Evolutionary conservation across 495 filamentous ascomycete genomes (phyloP), one percentile per base, ranked within the genome.

Genomic region (Lineolata rhizophorae): DNA sequence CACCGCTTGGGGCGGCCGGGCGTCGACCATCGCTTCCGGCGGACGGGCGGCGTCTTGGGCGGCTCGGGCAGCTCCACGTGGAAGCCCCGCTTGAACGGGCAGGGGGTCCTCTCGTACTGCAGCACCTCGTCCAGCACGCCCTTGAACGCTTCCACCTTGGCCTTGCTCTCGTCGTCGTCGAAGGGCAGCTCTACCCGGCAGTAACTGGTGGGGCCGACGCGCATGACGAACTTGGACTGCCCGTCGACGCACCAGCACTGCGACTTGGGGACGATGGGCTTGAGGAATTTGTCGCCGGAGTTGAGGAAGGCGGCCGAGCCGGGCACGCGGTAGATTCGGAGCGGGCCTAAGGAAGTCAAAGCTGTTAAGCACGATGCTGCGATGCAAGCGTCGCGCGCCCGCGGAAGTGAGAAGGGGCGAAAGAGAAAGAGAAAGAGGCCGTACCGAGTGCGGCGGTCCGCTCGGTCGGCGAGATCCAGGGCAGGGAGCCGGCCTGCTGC

Each of bases 231-330:
- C 37, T 72, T 82, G 21, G 72, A 73, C 24, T 72, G 68, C 27
- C 76, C 75, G 47, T 91, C 78, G 14, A 93, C 78, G 52, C 77
- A 87, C 83, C 83, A 93, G 38, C 71, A 87, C 47, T 87, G 78
- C 13, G 76, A 85, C 49, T 77, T 87, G 6, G 78, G 76, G 22
- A 93, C 48, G 27, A 93, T 85, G 28, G 83, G 72, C 40, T 78
- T 76, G 6, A 91, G 64, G 18, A 79, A 68, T 39, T 62, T 58
- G 6, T 6, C 6, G 34, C 78, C 77, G 41, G 79, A 90, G 52
- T 73, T 80, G 6, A 93, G 63, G 47, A 92, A 92, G 12, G 76
- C 75, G 27, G 40, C 43, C 12, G 78, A 70, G 6, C 76, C 74
- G 4, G 77, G 71, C 17, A 83, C 72, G 35, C 70, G 68, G 49